Base-by-base conservation (phyloP, 1,284 basidiomycete species). In the Butyriboletus appendiculatus region DNA sequence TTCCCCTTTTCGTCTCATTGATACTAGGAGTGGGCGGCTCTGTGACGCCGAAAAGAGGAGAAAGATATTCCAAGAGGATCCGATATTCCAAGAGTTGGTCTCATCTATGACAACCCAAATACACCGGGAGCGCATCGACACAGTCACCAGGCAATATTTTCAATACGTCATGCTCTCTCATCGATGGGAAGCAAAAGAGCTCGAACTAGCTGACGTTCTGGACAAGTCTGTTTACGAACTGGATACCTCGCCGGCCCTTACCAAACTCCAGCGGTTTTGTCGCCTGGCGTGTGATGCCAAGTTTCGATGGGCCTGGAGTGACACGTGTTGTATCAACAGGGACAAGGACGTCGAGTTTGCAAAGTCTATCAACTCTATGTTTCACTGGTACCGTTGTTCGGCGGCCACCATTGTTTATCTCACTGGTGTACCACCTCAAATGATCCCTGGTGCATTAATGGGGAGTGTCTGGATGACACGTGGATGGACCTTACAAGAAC, bases 311-410 rank as follows among this genome's bases (percentile, higher is more conserved):
- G 65, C 57, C 4, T 69, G 64, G 66, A 62, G 58, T 5, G 64
- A 66, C 14, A 65, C 64, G 4, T 66, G 64, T 26, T 67, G 67
- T 22, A 69, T 66, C 20, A 32, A 66, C 48, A 69, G 67, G 55
- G 34, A 48, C 22, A 64, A 52, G 39, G 48, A 54, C 34, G 53
- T 55, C 45, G 64, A 69, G 33, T 55, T 67, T 20, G 59, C 46
- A 30, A 49, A 50, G 9, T 63, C 65, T 15, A 59, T 66, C 53
- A 56, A 58, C 16, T 64, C 57, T 16, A 69, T 66, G 67, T 69
- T 66, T 48, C 37, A 40, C 4, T 66, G 64, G 64, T 66, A 66
- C 49, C 44, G 6, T 4, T 1, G 14, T 10, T 59, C 64, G 0
- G 53, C 60, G 0, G 52, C 58, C 11, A 64, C 61, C 9, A 41